A percentile compares a stretch with the other conserved stretches of the same genome.
These are phyloP conservation scores for Termitomyces sp. DNA, from an alignment of 768 basidiomycete species.

Conservation along the genomic window DNA sequence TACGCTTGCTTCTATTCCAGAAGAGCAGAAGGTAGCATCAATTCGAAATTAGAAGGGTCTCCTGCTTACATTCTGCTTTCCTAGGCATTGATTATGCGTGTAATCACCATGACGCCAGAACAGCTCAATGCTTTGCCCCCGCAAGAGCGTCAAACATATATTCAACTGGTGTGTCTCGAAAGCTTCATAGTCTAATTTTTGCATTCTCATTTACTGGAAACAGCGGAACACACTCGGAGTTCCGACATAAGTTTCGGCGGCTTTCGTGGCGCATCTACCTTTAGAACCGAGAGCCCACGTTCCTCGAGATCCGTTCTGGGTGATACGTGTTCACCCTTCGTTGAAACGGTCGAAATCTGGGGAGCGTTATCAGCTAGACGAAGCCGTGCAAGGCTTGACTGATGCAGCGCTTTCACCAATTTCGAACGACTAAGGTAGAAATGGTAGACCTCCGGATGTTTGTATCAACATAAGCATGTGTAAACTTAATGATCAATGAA, in stretches of 20 bases:
- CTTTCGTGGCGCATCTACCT: not conserved
- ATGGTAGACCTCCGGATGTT: not conserved
- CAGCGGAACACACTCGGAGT: constrained; percentile 36
- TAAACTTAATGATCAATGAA: not conserved
- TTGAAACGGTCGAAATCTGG: not conserved
- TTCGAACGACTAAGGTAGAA: not conserved
- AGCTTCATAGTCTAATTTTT: not conserved
- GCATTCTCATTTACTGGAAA: not conserved
- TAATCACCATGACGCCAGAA: constrained; percentile 62
- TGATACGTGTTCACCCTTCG: not conserved
- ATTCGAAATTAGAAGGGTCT: constrained; percentile 1
- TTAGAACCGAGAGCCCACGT: not conserved
- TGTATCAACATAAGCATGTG: not conserved
- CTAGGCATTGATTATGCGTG: constrained; percentile 13
- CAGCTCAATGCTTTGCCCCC: constrained; percentile 76
- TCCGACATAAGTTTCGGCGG: constrained; percentile 15
- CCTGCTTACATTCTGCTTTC: not conserved
- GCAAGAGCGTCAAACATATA: constrained; percentile 66
- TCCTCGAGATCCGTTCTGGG: not conserved
- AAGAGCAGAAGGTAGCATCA: constrained; percentile 56
- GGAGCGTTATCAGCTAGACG: not conserved
- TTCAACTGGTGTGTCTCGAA: constrained; percentile 65
- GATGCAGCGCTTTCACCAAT: not conserved
- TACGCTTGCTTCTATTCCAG: constrained; percentile 53
- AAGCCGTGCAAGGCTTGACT: no score